Evolutionary conservation across 495 filamentous ascomycete genomes (phyloP), one percentile per base, ranked within the genome.

Genomic region (Darksidea phi): DNA sequence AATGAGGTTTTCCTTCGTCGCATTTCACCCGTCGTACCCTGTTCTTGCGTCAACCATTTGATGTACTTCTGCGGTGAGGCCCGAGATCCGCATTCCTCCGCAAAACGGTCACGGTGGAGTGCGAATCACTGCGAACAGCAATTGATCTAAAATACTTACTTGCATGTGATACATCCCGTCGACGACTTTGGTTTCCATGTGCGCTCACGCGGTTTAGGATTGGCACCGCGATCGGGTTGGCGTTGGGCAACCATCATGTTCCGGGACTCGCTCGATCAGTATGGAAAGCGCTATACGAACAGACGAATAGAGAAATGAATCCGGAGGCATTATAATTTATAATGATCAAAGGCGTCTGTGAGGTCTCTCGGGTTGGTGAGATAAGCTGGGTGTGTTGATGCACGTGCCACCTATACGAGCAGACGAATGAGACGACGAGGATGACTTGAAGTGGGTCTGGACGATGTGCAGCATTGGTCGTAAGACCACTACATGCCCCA

Each of bases 11-110:
- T 0, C 17, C 47, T 58, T 63, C 60, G 18, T 63, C 60, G 54
- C 60, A 63, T 28, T 63, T 63, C 1, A 63, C 54, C 12, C 60
- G 26, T 12, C 60, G 53, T 21, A 63, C 57, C 32, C 60, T 63
- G 18, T 11, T n/a, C 2, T 15, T 10, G 6, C 17, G 13, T 55
- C 10, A 15, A 25, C 6, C 38, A 34, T 28, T 46, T 24, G 38
- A 12, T 15, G n/a, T 24, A 13, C 2, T 28, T 47, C n/a, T n/a
- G n/a, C n/a, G n/a, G n/a, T n/a, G n/a, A n/a, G n/a, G n/a, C n/a
- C n/a, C 25, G 18, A 28, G n/a, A 4, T 23, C 6, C 15, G 3
- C 13, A 48, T 12, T 25, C 4, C 17, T n/a, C 24, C 24, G 11
- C 20, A 48, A 2, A 48, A 6, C 5, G n/a, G 15, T 28, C 5